A percentile compares a stretch with the other conserved stretches of the same genome.
Conservation (phyloP, 495 filamentous ascomycete genomes). For the Lophium mytilinum region DNA sequence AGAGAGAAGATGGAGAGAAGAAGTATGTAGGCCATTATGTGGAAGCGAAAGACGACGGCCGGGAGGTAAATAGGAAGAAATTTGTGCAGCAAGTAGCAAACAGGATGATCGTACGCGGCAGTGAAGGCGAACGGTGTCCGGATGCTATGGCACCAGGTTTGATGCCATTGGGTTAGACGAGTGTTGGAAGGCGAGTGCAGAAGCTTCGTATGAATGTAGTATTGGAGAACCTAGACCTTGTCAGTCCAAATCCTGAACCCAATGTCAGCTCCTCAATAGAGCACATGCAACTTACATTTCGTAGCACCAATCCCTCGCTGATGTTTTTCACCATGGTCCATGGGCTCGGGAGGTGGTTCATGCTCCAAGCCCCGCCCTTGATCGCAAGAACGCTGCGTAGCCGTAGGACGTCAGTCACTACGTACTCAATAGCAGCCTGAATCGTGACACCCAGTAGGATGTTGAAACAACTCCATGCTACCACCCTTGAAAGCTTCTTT, state of each 20-base stretch:
- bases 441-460: constrained; percentile 43
- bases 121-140: constrained; percentile 55
- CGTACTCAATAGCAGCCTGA: constrained; percentile 39
- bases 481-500: constrained; percentile 31
- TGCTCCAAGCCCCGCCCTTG: constrained; percentile 27
- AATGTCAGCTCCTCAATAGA: neutral
- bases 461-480: constrained; percentile 57
- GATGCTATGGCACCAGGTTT: constrained; percentile 57
- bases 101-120: constrained; percentile 73
- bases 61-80: constrained; percentile 71
- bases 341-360: constrained; percentile 50
- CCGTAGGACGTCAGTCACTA: constrained; percentile 43
- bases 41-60: constrained; percentile 55
- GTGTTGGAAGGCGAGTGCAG: constrained; percentile 47
- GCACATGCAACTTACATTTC: constrained; percentile 42
- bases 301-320: constrained; percentile 40
- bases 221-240: constrained; percentile 41
- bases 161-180: constrained; percentile 44
- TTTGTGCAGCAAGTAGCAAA: constrained; percentile 58
- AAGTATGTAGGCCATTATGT: constrained; percentile 72
- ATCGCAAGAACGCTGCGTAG: constrained; percentile 51
- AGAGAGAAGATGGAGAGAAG: constrained; percentile 59
- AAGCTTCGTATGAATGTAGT: constrained; percentile 63
- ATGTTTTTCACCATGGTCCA: constrained; percentile 51
- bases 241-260: neutral